A percentile compares a stretch with the other conserved stretches of the same genome.
Conservation (phyloP, 2,329 filamentous ascomycete genomes). For the Esteya vermicola region DNA sequence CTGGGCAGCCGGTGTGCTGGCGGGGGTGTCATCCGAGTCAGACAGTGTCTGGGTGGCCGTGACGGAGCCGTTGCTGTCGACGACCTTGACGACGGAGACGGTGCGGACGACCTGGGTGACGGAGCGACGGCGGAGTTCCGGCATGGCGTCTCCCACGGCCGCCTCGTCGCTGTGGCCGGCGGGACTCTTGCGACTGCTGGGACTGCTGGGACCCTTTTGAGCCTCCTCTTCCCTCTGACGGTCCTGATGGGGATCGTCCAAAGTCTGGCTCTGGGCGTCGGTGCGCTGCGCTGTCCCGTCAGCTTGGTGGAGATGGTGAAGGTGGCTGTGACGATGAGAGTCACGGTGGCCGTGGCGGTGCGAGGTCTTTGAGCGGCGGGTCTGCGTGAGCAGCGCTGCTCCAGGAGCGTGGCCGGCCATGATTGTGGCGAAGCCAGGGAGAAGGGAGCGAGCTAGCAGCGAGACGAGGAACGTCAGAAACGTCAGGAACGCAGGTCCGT, state of each 20-base stretch:
- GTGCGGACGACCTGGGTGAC: conserved; percentile 37
- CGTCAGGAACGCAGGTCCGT: not conserved
- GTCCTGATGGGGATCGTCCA: not conserved
- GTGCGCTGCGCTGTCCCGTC: not conserved
- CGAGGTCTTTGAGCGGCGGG: conserved; percentile 15
- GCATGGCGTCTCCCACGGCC: too few species aligned
- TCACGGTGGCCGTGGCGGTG: conserved; percentile 5
- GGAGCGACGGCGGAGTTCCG: conserved; percentile 13
- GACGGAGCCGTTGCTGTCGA: conserved; percentile 32
- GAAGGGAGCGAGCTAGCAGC: too few species aligned
- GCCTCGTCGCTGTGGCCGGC: too few species aligned
- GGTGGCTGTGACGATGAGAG: conserved; percentile 9
- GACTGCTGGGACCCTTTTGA: too few species aligned
- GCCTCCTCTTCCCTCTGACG: too few species aligned
- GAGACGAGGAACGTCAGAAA: too few species aligned
- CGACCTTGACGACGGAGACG: conserved; percentile 37
- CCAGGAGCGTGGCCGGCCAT: conserved; percentile 30
- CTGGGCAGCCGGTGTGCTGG: conserved; percentile 18
- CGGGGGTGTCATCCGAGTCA: conserved; percentile 13
- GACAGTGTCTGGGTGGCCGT: conserved; percentile 29
- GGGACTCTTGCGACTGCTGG: too few species aligned
- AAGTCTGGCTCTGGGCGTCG: not conserved
- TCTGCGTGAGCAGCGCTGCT: conserved; percentile 36
- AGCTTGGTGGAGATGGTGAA: not conserved
- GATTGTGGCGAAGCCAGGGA: conserved; percentile 22